Conservation (phyloP, 495 filamentous ascomycete genomes). For the Terfezia boudieri region DNA sequence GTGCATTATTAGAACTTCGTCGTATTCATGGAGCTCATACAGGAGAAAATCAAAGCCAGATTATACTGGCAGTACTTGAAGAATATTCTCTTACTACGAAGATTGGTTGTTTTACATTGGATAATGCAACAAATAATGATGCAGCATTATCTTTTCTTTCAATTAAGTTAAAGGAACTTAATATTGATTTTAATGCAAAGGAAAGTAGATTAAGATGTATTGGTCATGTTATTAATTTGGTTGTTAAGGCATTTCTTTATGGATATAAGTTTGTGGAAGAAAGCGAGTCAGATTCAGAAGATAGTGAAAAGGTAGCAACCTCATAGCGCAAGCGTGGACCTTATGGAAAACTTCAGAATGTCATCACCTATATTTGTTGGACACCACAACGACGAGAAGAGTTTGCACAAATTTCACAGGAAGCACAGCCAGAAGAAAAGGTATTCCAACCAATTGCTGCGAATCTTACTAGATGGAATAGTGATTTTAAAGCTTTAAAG, state of each 20-base stretch:
- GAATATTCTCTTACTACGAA: too few species aligned
- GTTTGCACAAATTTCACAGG: slow-evolving; percentile 1
- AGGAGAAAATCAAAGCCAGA: too few species aligned
- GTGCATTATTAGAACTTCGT: too few species aligned
- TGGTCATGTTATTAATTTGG: slow-evolving; percentile 8
- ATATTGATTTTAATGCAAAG: slow-evolving; percentile 5
- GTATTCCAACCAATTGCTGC: background rate
- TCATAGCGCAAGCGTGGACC: slow-evolving; percentile 5
- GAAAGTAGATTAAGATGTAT: slow-evolving; percentile 1
- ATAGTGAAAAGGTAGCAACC: background rate
- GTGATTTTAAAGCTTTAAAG: slow-evolving; percentile 3
- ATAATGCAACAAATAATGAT: too few species aligned
- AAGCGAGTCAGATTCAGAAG: background rate
- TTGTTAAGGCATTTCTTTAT: slow-evolving; percentile 7
- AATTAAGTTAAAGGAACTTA: too few species aligned
- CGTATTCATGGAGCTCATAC: too few species aligned
- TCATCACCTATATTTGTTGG: slow-evolving; percentile 1
- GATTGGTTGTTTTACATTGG: too few species aligned
- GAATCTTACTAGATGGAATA: slow-evolving; percentile 6
- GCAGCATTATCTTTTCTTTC: too few species aligned
- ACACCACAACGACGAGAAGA: slow-evolving; percentile 1
- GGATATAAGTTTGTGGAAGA: background rate
- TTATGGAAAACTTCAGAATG: slow-evolving; percentile 9
- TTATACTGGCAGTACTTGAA: too few species aligned
- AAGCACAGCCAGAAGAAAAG: background rate